Base-by-base conservation (phyloP, 768 basidiomycete species). In the Chalciporus pseudorubinellus region DNA sequence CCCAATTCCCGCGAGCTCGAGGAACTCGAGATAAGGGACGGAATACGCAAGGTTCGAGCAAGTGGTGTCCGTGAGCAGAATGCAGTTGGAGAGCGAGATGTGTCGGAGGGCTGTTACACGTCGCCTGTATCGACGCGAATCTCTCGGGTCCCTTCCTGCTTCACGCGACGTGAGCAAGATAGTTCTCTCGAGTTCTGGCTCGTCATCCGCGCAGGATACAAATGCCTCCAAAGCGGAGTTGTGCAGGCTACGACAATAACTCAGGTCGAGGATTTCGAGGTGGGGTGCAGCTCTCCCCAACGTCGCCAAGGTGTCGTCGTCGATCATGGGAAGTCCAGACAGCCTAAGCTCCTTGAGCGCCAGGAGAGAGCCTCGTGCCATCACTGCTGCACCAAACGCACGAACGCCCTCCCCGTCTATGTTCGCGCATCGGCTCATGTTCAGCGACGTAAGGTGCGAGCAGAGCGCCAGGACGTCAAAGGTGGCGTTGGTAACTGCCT, bases 1-100 rank as follows among this genome's bases (percentile, higher is more conserved):
- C 12, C 89, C 86, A 20, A 95, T 80, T 9, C 85, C 83, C 0
- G 85, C 89, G 50, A 95, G 64, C 69, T 97, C 92, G 39, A 97
- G 72, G 48, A 82, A 80, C 61, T 89, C 84, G 13, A 97, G 77
- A 45, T 74, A 65, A 1, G 93, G 92, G 11, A 92, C 76, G 11
- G 82, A 73, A 61, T 83, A 68, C 12, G 87, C 82, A 34, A 97
- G 71, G 64, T 88, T 82, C 18, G 83, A 78, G 61, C 91, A 89
- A 7, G 85, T 86, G 24, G 71, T 75, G 60, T 92, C 89, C 4
- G 89, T 90, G 52, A 95, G 73, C 55, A 86, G 70, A 18, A 72
- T 60, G 59, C 92, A 94, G 36, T 70, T 74, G 16, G 92, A 91
- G 43, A 95, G 67, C 39, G 77, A 80, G 22, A 95, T 73, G 64